phyloP scores from a whole-genome alignment of 164 flowering plant genomes.

The Taxillus chinensis region DNA sequence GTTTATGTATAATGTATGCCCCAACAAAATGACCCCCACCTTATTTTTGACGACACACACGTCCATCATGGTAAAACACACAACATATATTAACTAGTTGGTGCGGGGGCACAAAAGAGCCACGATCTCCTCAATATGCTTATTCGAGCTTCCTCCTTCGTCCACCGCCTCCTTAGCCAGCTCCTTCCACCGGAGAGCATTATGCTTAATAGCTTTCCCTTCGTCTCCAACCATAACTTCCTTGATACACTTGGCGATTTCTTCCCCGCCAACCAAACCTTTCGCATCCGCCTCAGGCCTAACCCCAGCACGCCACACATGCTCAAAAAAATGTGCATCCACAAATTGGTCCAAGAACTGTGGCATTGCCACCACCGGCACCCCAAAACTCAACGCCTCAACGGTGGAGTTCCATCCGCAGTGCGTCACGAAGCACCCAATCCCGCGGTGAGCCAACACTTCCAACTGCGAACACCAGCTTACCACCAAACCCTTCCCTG shows the following conservation, averaged over 20 bases:
- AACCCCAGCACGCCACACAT: slow-evolving; percentile 11
- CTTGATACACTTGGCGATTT: slow-evolving; percentile 8
- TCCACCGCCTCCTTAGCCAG: slow-evolving; percentile 15
- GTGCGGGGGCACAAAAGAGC: neutral
- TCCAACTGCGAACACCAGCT: slow-evolving; percentile 14
- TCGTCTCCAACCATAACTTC: slow-evolving; percentile 9
- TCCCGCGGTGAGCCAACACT: slow-evolving; percentile 9
- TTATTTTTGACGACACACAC: no score
- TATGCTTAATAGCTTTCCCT: slow-evolving; percentile 1
- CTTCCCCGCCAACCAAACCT: slow-evolving; percentile 1
- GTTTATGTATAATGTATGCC: no score
- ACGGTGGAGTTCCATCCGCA: slow-evolving; percentile 21
- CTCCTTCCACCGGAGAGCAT: slow-evolving; percentile 6
- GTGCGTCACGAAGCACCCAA: slow-evolving; percentile 17
- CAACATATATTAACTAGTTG: no score
- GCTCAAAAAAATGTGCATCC: slow-evolving; percentile 14
- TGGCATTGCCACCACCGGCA: slow-evolving; percentile 17
- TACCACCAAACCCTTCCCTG: slow-evolving; percentile 11
- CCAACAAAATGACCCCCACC: no score
- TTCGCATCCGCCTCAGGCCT: slow-evolving; percentile 1
- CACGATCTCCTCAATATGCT: slow-evolving; percentile 9
- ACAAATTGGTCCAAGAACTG: slow-evolving; percentile 13
- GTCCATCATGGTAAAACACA: no score
- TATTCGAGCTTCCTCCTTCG: slow-evolving; percentile 16
- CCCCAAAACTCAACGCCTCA: slow-evolving; percentile 16